These are phyloP conservation scores for Citrus australasica DNA, from an alignment of 345 rosid genomes.

Conservation along the genomic window DNA sequence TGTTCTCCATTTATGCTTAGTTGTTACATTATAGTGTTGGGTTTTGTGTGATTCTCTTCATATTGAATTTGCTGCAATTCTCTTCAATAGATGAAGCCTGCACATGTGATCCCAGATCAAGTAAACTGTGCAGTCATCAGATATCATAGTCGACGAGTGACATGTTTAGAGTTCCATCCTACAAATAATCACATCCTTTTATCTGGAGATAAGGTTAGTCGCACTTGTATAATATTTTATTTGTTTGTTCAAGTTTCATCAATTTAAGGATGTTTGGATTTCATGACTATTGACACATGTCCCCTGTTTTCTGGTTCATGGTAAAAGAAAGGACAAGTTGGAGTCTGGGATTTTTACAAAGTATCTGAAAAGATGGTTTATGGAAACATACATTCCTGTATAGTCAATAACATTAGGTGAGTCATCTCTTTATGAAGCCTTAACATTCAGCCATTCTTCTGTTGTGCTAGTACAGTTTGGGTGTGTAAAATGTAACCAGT, in stretches of 20 bases:
- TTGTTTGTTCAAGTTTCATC: not conserved
- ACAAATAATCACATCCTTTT: constrained; percentile 77
- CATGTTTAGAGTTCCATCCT: constrained; percentile 95
- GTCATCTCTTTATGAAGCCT: not conserved
- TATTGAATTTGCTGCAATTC: not conserved
- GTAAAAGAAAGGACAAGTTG: constrained; percentile 93
- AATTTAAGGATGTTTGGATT: not conserved
- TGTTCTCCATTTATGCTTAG: not conserved
- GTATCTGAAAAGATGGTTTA: constrained; percentile 89
- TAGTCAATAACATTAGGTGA: constrained; percentile 89
- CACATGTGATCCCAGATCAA: constrained; percentile 75
- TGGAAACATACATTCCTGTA: constrained; percentile 71
- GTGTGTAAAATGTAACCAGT: not conserved
- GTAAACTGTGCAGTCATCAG: constrained; percentile 82
- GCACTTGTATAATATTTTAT: not conserved
- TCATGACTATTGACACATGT: not conserved
- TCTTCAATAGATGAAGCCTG: constrained; percentile 58
- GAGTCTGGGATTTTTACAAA: constrained; percentile 88
- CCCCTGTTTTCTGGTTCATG: constrained; percentile 8
- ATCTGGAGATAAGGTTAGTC: constrained; percentile 88
- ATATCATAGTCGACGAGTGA: constrained; percentile 93
- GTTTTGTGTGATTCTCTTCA: not conserved
- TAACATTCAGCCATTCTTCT: not conserved
- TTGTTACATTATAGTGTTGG: not conserved
- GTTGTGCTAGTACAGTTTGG: not conserved